These are phyloP conservation scores for Lumnitzera racemosa DNA, from an alignment of 345 rosid genomes.

Conservation along the genomic window DNA sequence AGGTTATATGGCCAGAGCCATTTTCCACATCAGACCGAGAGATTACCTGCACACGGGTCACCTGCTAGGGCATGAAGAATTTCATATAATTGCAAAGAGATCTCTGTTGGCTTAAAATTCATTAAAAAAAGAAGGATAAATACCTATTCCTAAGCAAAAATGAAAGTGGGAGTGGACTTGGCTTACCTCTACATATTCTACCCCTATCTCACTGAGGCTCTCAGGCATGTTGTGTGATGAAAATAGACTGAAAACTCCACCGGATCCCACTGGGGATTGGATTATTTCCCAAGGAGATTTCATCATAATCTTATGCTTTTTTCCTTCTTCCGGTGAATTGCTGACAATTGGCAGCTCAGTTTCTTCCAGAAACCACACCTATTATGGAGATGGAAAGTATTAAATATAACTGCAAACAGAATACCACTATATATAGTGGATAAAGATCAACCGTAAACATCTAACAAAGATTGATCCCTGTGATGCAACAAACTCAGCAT, in stretches of 20 bases:
- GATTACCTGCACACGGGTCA: too few relatives aligned
- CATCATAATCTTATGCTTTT: conserved; percentile 68
- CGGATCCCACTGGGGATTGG: conserved; percentile 74
- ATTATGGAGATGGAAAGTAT: conserved; percentile 7
- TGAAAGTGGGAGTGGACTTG: conserved; percentile 1
- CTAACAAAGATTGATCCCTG: too few relatives aligned
- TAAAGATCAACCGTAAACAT: too few relatives aligned
- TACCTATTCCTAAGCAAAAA: not conserved
- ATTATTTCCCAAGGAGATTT: conserved; percentile 91
- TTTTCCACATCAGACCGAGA: too few relatives aligned
- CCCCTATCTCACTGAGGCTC: conserved; percentile 45
- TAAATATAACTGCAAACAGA: conserved; percentile 1
- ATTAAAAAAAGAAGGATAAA: not conserved
- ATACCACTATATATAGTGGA: not conserved
- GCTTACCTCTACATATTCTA: conserved; percentile 64
- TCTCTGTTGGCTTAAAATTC: not conserved
- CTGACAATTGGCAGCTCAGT: conserved; percentile 69
- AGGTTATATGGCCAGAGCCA: too few relatives aligned
- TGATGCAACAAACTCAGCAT: too few relatives aligned
- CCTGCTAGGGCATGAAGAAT: too few relatives aligned
- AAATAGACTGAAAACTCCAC: conserved; percentile 56
- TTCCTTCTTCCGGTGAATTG: conserved; percentile 37
- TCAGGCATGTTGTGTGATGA: conserved; percentile 42
- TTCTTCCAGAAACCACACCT: conserved; percentile 82
- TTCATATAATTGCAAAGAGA: not conserved